Conservation (phyloP, 2,329 filamentous ascomycete species). For the Colletotrichum aenigma region DNA sequence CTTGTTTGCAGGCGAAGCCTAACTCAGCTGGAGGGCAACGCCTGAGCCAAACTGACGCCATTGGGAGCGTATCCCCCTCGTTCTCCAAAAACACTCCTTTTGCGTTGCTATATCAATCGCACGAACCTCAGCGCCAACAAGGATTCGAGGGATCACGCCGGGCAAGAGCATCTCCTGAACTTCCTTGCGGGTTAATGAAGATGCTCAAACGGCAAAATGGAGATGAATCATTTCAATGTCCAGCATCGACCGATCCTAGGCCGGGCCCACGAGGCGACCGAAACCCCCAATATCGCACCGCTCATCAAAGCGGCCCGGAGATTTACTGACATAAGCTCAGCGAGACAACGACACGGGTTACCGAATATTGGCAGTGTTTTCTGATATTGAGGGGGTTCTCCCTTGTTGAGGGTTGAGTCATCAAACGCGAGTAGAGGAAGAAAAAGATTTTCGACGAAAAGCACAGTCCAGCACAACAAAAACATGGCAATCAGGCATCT, state of each 20-base stretch:
- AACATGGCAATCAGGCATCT: conserved; percentile 11
- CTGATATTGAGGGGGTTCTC: not conserved
- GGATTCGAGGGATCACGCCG: not conserved
- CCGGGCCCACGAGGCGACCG: conserved; percentile 3
- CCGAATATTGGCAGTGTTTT: not conserved
- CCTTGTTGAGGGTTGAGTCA: not conserved
- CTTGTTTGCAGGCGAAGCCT: not conserved
- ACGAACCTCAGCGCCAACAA: conserved; percentile 11
- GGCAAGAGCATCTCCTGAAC: not conserved
- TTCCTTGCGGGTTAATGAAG: not conserved
- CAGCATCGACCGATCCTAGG: not conserved
- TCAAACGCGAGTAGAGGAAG: not conserved
- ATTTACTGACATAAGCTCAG: conserved; percentile 18
- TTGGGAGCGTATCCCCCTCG: not conserved
- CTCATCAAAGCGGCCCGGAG: conserved; percentile 7
- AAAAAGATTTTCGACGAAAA: not conserved
- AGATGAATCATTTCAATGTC: conserved; percentile 3
- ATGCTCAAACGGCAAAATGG: not conserved
- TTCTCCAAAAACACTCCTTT: conserved; percentile 9
- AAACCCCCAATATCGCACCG: conserved; percentile 3
- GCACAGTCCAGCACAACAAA: not conserved
- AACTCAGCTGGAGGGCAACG: not conserved
- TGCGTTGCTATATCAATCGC: conserved; percentile 20
- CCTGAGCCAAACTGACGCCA: not conserved
- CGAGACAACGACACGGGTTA: not conserved